Conservation (phyloP, 2,329 filamentous ascomycete species). For the Aspergillus persii region DNA sequence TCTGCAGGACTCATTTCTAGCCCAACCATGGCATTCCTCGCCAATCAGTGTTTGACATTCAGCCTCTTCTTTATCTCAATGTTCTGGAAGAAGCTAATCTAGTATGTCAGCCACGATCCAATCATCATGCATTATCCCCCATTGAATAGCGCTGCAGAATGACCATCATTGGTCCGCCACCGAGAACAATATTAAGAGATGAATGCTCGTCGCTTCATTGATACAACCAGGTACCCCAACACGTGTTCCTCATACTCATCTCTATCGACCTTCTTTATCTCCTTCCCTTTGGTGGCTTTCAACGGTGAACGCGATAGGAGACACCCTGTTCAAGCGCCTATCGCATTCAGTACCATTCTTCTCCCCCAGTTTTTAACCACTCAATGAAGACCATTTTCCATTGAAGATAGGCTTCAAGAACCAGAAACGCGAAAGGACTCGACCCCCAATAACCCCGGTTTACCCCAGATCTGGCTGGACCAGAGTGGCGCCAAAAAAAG, state of each 20-base stretch:
- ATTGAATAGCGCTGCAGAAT: neutral
- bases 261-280: neutral
- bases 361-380: neutral
- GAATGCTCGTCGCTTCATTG: neutral
- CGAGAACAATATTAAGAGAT: slow-evolving; percentile 18
- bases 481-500: neutral
- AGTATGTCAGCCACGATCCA: neutral
- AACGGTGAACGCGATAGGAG: neutral
- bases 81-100: neutral
- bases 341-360: neutral
- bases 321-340: neutral
- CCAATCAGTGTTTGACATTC: neutral
- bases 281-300: neutral
- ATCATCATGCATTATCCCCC: slow-evolving; percentile 1
- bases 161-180: neutral
- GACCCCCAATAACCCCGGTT: neutral
- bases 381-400: neutral
- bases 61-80: neutral
- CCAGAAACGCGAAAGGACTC: neutral
- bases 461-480: neutral
- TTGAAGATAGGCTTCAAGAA: neutral
- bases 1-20: neutral
- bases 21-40: neutral
- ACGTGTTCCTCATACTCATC: neutral
- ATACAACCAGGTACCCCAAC: neutral